phyloP scores from a whole-genome alignment of 768 basidiomycete genomes.

The Stropharia rugosoannulata region DNA sequence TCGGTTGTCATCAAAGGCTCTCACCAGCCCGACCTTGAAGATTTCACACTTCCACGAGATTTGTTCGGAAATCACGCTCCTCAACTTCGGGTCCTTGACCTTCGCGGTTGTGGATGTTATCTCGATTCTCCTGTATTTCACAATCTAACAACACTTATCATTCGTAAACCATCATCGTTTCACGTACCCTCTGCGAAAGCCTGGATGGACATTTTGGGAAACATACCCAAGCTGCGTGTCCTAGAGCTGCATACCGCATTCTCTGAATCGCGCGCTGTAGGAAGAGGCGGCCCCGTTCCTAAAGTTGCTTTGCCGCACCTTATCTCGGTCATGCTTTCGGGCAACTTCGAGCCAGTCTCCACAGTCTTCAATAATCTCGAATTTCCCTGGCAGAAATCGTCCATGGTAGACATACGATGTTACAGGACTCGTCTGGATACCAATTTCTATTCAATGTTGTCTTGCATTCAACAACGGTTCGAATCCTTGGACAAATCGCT shows the following conservation, averaged over 20 bases:
- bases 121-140: not conserved
- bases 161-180: not conserved
- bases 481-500: not conserved
- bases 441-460: not conserved
- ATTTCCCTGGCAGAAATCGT: not conserved
- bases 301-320: slow-evolving; percentile 1
- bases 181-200: not conserved
- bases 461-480: not conserved
- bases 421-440: not conserved
- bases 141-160: not conserved
- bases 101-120: slow-evolving; percentile 2
- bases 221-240: not conserved
- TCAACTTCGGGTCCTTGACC: slow-evolving; percentile 1
- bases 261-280: not conserved
- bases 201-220: slow-evolving; percentile 1
- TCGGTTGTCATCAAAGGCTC: slow-evolving; percentile 3
- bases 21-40: not conserved
- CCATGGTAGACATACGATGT: not conserved
- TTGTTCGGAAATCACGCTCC: not conserved
- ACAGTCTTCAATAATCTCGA: not conserved
- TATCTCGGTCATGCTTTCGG: not conserved
- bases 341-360: not conserved
- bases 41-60: not conserved
- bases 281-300: not conserved
- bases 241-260: not conserved